Evolutionary conservation across 257 asterid genomes (phyloP).

Genomic region (Solanum paucissectum): DNA sequence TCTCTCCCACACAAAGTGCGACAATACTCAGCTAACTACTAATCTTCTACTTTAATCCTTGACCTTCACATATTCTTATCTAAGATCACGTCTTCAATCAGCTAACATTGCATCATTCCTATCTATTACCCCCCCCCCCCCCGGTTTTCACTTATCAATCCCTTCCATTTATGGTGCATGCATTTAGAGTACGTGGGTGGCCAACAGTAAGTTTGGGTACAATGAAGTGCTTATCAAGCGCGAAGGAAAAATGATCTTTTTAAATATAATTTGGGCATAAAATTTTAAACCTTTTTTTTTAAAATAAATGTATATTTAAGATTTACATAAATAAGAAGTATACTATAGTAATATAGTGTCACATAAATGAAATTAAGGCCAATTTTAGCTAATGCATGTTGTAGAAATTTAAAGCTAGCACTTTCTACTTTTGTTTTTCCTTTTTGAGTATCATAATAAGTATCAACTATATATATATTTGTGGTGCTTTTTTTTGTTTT

Average conservation of each 20-base stretch:
- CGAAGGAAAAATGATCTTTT: neutral
- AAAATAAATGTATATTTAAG: neutral
- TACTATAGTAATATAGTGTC: neutral
- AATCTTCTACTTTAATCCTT: neutral
- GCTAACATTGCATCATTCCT: neutral
- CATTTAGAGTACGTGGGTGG: neutral
- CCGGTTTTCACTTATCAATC: neutral
- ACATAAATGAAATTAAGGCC: neutral
- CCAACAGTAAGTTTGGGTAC: neutral
- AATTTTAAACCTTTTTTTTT: neutral
- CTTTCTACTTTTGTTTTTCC: neutral
- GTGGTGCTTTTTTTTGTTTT: neutral
- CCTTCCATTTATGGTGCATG: neutral
- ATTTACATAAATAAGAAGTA: neutral
- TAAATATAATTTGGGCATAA: neutral
- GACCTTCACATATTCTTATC: neutral
- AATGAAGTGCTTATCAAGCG: neutral
- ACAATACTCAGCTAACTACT: neutral
- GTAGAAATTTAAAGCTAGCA: neutral
- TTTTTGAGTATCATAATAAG: neutral
- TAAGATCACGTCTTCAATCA: neutral
- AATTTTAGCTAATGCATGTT: neutral
- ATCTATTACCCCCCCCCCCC: neutral
- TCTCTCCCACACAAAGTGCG: neutral
- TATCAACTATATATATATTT: neutral